Conservation (phyloP, 768 basidiomycete species). For the Calvatia gigantea region DNA sequence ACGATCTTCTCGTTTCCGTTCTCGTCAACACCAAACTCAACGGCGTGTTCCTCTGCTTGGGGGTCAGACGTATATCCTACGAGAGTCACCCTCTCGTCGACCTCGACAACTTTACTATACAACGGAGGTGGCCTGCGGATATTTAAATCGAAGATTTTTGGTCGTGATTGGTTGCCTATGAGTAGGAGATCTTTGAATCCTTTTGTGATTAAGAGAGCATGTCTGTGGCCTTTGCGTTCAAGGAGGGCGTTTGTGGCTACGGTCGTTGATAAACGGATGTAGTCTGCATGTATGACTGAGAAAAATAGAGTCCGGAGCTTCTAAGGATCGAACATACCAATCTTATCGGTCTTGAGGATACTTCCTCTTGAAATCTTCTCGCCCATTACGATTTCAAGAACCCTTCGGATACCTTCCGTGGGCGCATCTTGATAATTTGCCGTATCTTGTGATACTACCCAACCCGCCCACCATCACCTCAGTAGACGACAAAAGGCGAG, state of each 20-base stretch:
- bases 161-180: constrained; percentile 94
- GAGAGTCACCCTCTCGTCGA: constrained; percentile 91
- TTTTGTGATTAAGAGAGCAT: constrained; percentile 86
- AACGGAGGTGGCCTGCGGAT: constrained; percentile 76
- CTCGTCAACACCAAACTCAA: constrained; percentile 74
- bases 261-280: constrained; percentile 89
- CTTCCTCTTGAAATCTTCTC: constrained; percentile 62
- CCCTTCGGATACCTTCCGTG: constrained; percentile 87
- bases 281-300: constrained; percentile 49
- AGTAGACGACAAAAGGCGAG: background rate
- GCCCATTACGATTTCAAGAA: constrained; percentile 76
- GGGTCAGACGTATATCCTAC: constrained; percentile 94
- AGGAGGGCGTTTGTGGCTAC: constrained; percentile 95
- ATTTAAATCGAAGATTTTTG: constrained; percentile 92
- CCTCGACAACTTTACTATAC: constrained; percentile 71
- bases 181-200: constrained; percentile 90
- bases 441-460: constrained; percentile 82
- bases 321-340: constrained; percentile 44
- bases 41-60: constrained; percentile 65
- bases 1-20: constrained; percentile 63
- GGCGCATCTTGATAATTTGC: constrained; percentile 89
- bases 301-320: background rate
- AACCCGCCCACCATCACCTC: background rate
- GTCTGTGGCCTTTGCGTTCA: constrained; percentile 90
- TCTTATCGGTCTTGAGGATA: constrained; percentile 73